Percentiles rank a stretch among this genome's conserved stretches.
These are phyloP conservation scores for Monarda citriodora DNA, from an alignment of 305 asterid genomes.

Conservation along the genomic window DNA sequence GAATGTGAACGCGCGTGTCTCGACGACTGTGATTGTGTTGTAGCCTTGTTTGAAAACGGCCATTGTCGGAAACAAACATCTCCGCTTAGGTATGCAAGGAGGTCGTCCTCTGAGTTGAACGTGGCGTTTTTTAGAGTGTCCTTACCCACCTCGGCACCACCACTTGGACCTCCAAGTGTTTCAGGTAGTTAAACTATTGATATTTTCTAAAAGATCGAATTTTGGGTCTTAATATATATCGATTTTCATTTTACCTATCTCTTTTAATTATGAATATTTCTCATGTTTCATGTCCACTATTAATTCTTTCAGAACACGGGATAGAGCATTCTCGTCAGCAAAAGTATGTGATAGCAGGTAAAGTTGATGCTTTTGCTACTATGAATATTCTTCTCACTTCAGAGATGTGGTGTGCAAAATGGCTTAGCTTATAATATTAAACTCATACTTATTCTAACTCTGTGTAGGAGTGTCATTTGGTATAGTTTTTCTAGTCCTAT, in stretches of 20 bases:
- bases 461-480: slow-evolving; percentile 7
- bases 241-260: too few relatives aligned
- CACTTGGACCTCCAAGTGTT: background rate
- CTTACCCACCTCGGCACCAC: background rate
- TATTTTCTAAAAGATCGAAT: too few relatives aligned
- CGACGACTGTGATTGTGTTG: slow-evolving; percentile 2
- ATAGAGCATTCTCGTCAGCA: slow-evolving; percentile 4
- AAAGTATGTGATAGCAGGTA: slow-evolving; percentile 17
- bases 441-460: background rate
- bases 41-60: background rate
- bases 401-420: too few relatives aligned
- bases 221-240: too few relatives aligned
- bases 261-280: too few relatives aligned
- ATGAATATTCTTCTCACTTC: too few relatives aligned
- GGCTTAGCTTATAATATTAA: too few relatives aligned
- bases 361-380: background rate
- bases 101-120: background rate
- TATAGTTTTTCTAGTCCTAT: slow-evolving; percentile 3
- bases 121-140: background rate
- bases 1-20: background rate
- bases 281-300: background rate
- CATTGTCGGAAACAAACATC: background rate
- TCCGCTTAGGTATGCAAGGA: background rate
- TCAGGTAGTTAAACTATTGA: background rate
- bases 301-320: slow-evolving; percentile 14